A percentile compares a stretch with the other conserved stretches of the same genome.
These are phyloP conservation scores for Scytalidium lignicola DNA, from an alignment of 2,329 filamentous ascomycete species.

Conservation along the genomic window DNA sequence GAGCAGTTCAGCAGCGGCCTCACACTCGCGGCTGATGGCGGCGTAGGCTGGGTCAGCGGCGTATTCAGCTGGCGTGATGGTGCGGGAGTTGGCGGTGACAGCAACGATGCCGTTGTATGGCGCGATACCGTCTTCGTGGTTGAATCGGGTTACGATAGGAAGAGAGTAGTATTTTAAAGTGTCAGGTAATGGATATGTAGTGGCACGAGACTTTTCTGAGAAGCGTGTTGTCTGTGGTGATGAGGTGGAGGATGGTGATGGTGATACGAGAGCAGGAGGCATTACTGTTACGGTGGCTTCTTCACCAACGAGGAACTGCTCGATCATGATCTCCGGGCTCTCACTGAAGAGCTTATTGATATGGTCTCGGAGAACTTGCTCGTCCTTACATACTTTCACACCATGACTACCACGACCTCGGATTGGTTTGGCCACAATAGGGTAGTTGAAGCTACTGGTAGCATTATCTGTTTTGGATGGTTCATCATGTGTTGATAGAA, in stretches of 20 bases:
- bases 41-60: conserved; percentile 28
- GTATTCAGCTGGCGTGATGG: conserved; percentile 28
- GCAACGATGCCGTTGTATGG: conserved; percentile 45
- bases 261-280: conserved; percentile 36
- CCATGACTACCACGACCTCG: conserved; percentile 44
- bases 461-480: neutral
- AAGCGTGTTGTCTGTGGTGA: too few species aligned
- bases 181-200: too few species aligned
- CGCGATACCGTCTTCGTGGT: conserved; percentile 41
- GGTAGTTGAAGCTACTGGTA: conserved; percentile 24
- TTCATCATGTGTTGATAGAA: conserved; percentile 1
- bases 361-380: conserved; percentile 30
- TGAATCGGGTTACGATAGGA: conserved; percentile 41
- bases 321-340: conserved; percentile 36
- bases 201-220: neutral
- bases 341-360: conserved; percentile 30
- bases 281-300: conserved; percentile 48
- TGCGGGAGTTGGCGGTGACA: conserved; percentile 41
- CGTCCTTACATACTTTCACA: conserved; percentile 39
- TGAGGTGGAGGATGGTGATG: too few species aligned
- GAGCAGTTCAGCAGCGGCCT: conserved; percentile 33
- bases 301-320: conserved; percentile 42
- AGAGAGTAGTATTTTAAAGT: conserved; percentile 35
- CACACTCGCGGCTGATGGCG: conserved; percentile 32
- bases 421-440: conserved; percentile 43